Percentiles rank a stretch among this genome's conserved stretches.
Conservation (phyloP, 75 land plant genomes). For the Cupressus sempervirens region DNA sequence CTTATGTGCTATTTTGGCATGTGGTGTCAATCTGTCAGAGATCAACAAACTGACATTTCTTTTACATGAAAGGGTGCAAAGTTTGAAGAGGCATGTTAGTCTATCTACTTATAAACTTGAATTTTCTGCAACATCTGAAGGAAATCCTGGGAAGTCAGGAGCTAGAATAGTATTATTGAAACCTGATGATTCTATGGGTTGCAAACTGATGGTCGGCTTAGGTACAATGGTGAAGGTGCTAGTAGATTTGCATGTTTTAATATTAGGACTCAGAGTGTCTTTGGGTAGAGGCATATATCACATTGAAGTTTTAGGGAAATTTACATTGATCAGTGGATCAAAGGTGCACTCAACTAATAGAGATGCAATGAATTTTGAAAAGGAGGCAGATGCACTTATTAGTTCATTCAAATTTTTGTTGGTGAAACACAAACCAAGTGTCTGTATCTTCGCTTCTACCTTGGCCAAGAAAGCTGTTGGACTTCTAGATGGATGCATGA, state of each 20-base stretch:
- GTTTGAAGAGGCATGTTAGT: background rate
- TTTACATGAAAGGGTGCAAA: background rate
- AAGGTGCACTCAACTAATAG: background rate
- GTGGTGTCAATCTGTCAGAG: background rate
- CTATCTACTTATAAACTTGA: conserved; percentile 12
- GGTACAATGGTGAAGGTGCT: conserved; percentile 2
- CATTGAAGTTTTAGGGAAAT: background rate
- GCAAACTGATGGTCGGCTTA: conserved; percentile 6
- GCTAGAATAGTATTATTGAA: conserved; percentile 12
- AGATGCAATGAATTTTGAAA: too few relatives aligned
- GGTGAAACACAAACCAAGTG: too few relatives aligned
- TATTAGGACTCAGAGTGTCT: conserved; percentile 10
- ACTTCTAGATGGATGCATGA: too few relatives aligned
- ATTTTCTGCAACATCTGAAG: conserved; percentile 18
- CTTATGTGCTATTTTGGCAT: background rate
- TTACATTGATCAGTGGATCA: background rate
- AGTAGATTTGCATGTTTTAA: conserved; percentile 8
- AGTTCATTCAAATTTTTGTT: too few relatives aligned
- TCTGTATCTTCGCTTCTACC: too few relatives aligned
- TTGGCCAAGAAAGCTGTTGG: too few relatives aligned
- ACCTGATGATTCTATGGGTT: conserved; percentile 14
- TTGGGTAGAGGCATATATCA: conserved; percentile 11
- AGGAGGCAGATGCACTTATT: too few relatives aligned
- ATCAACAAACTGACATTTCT: background rate
- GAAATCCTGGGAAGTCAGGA: conserved; percentile 21